Evolutionary conservation across 805 yeast genomes (phyloP), one percentile per base, ranked within the genome.

Genomic region (Ogataea paradorogensis): DNA sequence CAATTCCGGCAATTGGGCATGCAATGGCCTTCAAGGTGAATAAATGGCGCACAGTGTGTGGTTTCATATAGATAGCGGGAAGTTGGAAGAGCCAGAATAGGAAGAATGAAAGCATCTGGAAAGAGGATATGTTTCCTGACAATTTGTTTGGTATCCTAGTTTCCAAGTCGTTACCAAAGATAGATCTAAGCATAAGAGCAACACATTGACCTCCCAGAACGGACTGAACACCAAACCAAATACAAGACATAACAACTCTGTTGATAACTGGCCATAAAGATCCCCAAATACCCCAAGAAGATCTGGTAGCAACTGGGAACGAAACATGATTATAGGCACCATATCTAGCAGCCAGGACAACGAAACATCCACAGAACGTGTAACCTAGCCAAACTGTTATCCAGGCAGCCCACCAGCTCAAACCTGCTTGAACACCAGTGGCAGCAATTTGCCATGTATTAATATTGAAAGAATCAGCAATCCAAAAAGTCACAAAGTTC

Each of bases 331-430:
- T 85, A 47, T 75, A 74, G 11, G 88, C 73, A 50, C 96, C 96
- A 37, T 85, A 75, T 52, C 95, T 70, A 15, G 95, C 84, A 14
- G 84, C 71, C n/a, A 79, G 56, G 4, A 77, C 73, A 24, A 89
- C 82, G 51, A 87, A 85, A 1, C 73, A 50, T 46, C 84, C 93
- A 46, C 85, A 78, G 33, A 84, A 62, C 14, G 70, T 56, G 61
- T 88, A 88, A 6, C 96, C 96, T 13, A 88, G 47, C 93, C 95
- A 86, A 18, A 88, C 93, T 1, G 93, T 76, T 27, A 88, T 65
- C 95, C 95, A 88, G 9, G 84, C 80, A 57, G 82, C 89, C 95
- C 95, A 88, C 95, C 95, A 87, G 13, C 82, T 75, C 63, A 88
- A 66, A 9, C 93, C 93, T 15, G 80, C 77, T 38, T 71, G 69